Percentiles rank a stretch among this genome's conserved stretches.
Evolutionary conservation across 495 filamentous ascomycete species (phyloP).

Genomic region (Glonium stellatum): DNA sequence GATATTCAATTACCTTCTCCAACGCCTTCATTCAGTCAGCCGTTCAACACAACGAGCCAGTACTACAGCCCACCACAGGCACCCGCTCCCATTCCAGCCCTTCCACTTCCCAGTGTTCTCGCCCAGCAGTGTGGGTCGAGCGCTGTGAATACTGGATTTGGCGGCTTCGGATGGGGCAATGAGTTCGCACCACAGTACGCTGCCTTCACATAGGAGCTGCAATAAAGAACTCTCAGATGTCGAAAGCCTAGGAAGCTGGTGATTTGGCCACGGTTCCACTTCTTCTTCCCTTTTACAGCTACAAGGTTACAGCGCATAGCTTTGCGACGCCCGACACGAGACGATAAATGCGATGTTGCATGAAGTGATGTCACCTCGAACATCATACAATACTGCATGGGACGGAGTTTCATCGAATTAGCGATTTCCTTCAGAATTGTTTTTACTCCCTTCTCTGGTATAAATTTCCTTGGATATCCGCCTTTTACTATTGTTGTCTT

Average conservation of each 20-base stretch:
- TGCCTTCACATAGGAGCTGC: constrained; percentile 44
- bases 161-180: constrained; percentile 69
- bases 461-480: constrained; percentile 32
- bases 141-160: constrained; percentile 58
- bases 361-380: constrained; percentile 27
- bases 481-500: constrained; percentile 21
- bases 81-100: constrained; percentile 53
- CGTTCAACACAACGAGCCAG: constrained; percentile 57
- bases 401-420: constrained; percentile 28
- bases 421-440: constrained; percentile 14
- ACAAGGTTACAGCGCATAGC: constrained; percentile 26
- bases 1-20: constrained; percentile 66
- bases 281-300: constrained; percentile 15
- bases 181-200: constrained; percentile 55
- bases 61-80: constrained; percentile 60
- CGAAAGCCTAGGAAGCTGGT: constrained; percentile 23
- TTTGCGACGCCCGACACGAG: constrained; percentile 32
- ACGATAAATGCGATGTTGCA: constrained; percentile 37
- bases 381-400: constrained; percentile 26
- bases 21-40: constrained; percentile 71
- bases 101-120: constrained; percentile 87
- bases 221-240: constrained; percentile 15
- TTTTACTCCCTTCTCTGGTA: constrained; percentile 25
- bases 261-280: constrained; percentile 22
- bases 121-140: constrained; percentile 69